Base-by-base conservation (phyloP, 1,284 basidiomycete species). In the Ustilago loliicola region DNA sequence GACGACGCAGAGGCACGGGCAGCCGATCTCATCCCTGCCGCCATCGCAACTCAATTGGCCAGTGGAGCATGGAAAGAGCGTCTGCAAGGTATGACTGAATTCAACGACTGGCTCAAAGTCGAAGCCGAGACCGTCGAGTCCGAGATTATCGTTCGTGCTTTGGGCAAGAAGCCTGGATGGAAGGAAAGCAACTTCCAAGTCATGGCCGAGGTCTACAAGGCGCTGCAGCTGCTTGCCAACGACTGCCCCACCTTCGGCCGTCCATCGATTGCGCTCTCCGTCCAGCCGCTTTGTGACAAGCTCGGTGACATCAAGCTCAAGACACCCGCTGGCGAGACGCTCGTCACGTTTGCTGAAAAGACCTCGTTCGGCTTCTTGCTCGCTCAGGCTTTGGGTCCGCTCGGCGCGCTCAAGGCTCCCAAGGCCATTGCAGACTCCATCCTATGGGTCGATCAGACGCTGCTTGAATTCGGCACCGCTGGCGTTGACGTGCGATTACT, bases 101-200 rank as follows among this genome's bases (percentile, higher is more conserved):
- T 99, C 91, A 89, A 90, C 6, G 88, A 89, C 7, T 99, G 96
- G 96, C 88, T 95, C 6, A 92, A 93, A 71, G 89, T 89, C 6
- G 89, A 90, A 4, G 90, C 91, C 15, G 90, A 90, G 38, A 89
- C 90, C 1, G 88, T 95, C 1, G 96, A 99, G 80, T 91, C 93
- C 27, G 97, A 99, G 86, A 90, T 99, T 11, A 86, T 99, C 54
- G 91, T 98, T 19, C 90, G 96, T n/a, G 93, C 93, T 79, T 87
- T 99, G 60, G 92, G 91, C 27, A 98, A 97, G 89, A 95, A 93
- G 82, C 90, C 90, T 1, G 95, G 96, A 1, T 98, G 95, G 95
- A 91, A 90, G 47, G 97, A 99, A 88, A 99, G 98, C 89, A 99
- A 99, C 84, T 99, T 99, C 84, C 97, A 99, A 89, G 85, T 86